Evolutionary conservation across 192 early-diverging fungal species (phyloP), one percentile per base, ranked within the genome.

Genomic region (Coemansia sp.): DNA sequence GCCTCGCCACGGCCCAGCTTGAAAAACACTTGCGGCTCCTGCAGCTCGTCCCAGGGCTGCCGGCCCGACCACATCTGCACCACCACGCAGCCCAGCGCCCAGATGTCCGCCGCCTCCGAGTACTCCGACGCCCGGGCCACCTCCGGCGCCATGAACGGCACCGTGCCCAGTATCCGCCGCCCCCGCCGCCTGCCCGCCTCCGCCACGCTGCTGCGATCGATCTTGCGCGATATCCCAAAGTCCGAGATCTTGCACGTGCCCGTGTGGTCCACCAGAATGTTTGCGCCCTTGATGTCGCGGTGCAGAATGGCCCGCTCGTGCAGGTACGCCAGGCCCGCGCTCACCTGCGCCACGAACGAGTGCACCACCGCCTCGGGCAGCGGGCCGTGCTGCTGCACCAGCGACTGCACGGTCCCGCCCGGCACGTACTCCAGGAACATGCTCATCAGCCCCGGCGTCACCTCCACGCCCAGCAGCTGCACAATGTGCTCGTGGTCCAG

Each of bases 361-460:
- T 84, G 77, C 34, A 90, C 83, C 0, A 90, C 78, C 11, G 86
- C 69, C 40, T 92, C 90, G 6, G 85, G 82, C 64, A 92, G 83
- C 38, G 82, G 76, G 8, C 89, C 88, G 54, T 83, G 82, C 53
- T 85, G 81, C 59, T 84, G 82, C 49, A 97, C 72, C 59, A 88
- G 80, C 16, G 81, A 85, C 16, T 91, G 79, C 46, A 98, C 86
- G 11, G 88, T 89, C 12, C 96, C 96, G 53, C 96, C 96, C 11
- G 91, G 84, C 40, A 98, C 93, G 64, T 98, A 98, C 78, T 98
- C 94, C 41, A 98, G 76, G 69, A 97, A 97, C 58, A 98, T 93
- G 77, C 94, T 94, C 55, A 96, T 82, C 3, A 81, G 76, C 9
- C 78, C 77, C 8, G 82, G 80, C 14, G 83, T 83, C 20, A 87